Conservation (phyloP, 345 rosid species). For the Clausena lansium region DNA sequence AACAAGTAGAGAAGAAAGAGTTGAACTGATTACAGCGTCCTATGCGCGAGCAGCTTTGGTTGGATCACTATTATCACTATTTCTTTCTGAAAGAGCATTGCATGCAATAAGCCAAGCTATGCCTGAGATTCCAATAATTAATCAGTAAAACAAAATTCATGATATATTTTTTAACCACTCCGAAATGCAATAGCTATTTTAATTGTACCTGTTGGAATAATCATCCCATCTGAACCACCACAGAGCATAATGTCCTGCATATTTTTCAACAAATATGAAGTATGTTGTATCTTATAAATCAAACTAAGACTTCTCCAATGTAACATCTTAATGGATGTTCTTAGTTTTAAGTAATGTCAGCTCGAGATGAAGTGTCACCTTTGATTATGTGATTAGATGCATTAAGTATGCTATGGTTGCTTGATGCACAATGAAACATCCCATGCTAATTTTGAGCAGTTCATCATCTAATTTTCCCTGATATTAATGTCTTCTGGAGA, state of each 20-base stretch:
- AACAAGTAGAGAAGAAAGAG: not conserved
- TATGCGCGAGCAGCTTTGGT: slow-evolving; percentile 61
- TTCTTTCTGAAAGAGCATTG: slow-evolving; percentile 49
- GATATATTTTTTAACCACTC: not conserved
- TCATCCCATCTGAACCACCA: slow-evolving; percentile 56
- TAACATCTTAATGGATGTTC: not conserved
- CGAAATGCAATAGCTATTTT: too few species aligned
- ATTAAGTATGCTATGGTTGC: slow-evolving; percentile 56
- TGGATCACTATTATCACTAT: slow-evolving; percentile 55
- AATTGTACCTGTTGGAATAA: slow-evolving; percentile 45
- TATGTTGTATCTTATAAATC: too few species aligned
- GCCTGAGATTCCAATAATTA: slow-evolving; percentile 27
- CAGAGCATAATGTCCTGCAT: slow-evolving; percentile 56
- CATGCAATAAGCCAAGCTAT: slow-evolving; percentile 56
- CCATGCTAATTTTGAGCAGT: too few species aligned
- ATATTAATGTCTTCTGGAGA: too few species aligned
- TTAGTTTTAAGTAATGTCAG: too few species aligned
- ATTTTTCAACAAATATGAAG: not conserved
- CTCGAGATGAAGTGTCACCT: slow-evolving; percentile 36
- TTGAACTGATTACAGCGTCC: slow-evolving; percentile 40
- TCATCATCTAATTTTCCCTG: too few species aligned
- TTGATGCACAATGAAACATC: slow-evolving; percentile 62
- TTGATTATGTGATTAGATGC: slow-evolving; percentile 55
- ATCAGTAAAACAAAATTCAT: not conserved
- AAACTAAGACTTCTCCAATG: too few species aligned